Conservation (phyloP, 768 basidiomycete genomes). For the Serendipita sp. region DNA sequence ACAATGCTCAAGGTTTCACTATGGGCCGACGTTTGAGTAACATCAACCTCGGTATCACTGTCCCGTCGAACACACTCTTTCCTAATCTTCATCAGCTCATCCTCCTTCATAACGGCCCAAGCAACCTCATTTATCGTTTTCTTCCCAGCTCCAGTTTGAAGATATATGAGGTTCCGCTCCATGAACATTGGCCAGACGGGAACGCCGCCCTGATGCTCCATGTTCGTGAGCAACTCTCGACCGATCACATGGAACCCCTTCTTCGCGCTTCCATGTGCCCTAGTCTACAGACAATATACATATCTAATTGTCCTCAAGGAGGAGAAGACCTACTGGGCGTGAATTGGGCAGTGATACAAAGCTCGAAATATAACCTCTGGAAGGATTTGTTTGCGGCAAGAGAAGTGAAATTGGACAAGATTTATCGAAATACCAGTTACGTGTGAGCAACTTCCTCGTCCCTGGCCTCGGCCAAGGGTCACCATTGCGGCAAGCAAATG, state of each 20-base stretch:
- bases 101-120: background rate
- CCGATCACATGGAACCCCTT: background rate
- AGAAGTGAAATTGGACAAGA: too few species aligned
- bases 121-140: background rate
- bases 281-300: too few species aligned
- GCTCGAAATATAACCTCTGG: too few species aligned
- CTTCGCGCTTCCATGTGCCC: background rate
- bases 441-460: too few species aligned
- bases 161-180: background rate
- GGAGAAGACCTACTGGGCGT: too few species aligned
- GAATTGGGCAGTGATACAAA: too few species aligned
- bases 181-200: background rate
- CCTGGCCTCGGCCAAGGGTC: too few species aligned
- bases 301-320: too few species aligned
- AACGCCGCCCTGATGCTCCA: background rate
- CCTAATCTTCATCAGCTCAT: slow-evolving; percentile 1
- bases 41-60: background rate
- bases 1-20: background rate
- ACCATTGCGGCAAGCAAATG: too few species aligned
- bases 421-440: too few species aligned
- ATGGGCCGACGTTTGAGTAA: background rate
- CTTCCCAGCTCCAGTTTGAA: background rate
- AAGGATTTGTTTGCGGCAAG: too few species aligned
- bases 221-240: background rate
- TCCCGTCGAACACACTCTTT: background rate